These are phyloP conservation scores for Suhomyces vadensis DNA, from an alignment of 805 yeast genomes.

Conservation along the genomic window DNA sequence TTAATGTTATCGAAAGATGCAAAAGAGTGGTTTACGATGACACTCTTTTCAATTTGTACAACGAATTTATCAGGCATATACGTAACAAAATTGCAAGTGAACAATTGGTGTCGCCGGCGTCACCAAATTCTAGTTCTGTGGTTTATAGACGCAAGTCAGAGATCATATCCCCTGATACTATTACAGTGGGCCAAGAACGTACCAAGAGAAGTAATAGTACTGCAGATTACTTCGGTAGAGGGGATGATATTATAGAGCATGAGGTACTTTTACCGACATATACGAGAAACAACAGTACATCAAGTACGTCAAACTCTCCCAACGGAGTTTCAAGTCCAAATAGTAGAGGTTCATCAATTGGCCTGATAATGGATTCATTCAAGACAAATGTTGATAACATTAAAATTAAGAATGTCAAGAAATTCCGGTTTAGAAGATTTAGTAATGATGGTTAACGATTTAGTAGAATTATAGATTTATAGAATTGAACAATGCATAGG, in stretches of 20 bases:
- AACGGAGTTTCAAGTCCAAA: conserved; percentile 7
- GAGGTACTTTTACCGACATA: not conserved
- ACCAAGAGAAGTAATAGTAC: conserved; percentile 1
- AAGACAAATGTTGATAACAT: conserved; percentile 25
- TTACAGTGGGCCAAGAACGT: not conserved
- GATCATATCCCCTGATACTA: conserved; percentile 20
- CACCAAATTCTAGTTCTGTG: conserved; percentile 3
- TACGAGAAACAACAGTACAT: conserved; percentile 11
- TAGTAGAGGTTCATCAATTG: conserved; percentile 33
- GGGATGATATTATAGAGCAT: not conserved
- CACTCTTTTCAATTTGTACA: conserved; percentile 30
- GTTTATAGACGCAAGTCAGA: conserved; percentile 21
- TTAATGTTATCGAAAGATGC: conserved; percentile 13
- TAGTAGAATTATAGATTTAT: conserved; percentile 2
- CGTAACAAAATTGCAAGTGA: conserved; percentile 12
- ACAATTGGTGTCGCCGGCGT: conserved; percentile 2
- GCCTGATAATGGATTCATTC: conserved; percentile 31
- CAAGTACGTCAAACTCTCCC: conserved; percentile 8
- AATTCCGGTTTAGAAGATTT: conserved; percentile 33
- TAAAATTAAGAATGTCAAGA: conserved; percentile 30
- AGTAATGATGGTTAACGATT: conserved; percentile 19
- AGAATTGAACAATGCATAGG: not conserved
- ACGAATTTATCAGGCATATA: conserved; percentile 30
- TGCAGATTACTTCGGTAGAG: not conserved
- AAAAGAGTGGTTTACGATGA: conserved; percentile 28